Percentiles rank a stretch among this genome's conserved stretches.
Evolutionary conservation across 305 asterid species (phyloP).

Genomic region (Lippia alba): DNA sequence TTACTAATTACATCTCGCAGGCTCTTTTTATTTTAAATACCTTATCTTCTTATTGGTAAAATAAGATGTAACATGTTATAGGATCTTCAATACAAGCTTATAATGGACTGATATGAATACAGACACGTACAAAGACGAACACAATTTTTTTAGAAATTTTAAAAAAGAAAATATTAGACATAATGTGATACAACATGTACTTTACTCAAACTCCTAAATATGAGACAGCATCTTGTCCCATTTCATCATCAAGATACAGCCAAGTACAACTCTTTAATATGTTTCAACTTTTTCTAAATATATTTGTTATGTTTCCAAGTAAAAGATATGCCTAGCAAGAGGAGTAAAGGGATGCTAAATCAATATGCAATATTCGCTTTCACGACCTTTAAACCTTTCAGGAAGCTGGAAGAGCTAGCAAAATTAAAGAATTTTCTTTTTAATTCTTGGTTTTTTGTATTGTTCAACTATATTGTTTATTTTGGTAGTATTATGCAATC

Average conservation of each 20-base stretch:
- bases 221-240: neutral
- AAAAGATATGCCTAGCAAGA: neutral
- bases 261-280: neutral
- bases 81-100: too few relatives aligned
- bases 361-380: neutral
- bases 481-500: neutral
- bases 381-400: neutral
- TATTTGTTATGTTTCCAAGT: neutral
- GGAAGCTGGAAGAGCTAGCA: neutral
- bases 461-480: neutral
- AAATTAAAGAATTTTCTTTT: neutral
- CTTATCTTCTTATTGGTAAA: too few relatives aligned
- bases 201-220: neutral
- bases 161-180: too few relatives aligned
- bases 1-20: too few relatives aligned
- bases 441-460: neutral
- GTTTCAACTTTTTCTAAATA: neutral
- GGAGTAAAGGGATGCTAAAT: slow-evolving; percentile 1
- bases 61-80: too few relatives aligned
- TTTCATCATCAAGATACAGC: neutral
- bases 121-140: too few relatives aligned
- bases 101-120: too few relatives aligned
- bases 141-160: too few relatives aligned
- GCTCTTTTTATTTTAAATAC: too few relatives aligned
- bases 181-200: too few relatives aligned